phyloP scores from a whole-genome alignment of 345 rosid genomes.

The Erodium maritimum region DNA sequence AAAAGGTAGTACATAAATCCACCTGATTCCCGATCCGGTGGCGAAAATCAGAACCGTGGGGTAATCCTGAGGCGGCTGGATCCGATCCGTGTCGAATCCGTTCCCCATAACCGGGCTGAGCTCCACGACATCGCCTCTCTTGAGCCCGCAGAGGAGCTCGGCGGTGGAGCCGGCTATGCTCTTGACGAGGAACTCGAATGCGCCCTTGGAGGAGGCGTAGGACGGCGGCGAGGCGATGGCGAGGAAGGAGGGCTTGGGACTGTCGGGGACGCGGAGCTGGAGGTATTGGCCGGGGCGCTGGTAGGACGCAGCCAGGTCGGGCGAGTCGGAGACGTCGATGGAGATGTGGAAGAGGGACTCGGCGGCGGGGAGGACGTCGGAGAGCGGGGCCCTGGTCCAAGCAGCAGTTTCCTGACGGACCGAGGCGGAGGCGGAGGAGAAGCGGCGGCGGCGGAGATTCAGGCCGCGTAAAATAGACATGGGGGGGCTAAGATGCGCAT shows the following conservation, averaged over 20 bases:
- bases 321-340: slow-evolving; percentile 60
- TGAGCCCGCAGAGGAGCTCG: slow-evolving; percentile 68
- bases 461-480: too few relatives aligned
- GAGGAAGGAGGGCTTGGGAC: slow-evolving; percentile 56
- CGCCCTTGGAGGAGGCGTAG: slow-evolving; percentile 37
- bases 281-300: slow-evolving; percentile 75
- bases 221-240: slow-evolving; percentile 88
- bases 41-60: slow-evolving; percentile 78
- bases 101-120: slow-evolving; percentile 64
- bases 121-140: slow-evolving; percentile 79
- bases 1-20: too few relatives aligned
- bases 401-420: too few relatives aligned
- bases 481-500: slow-evolving; percentile 34
- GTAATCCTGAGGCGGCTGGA: slow-evolving; percentile 56
- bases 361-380: slow-evolving; percentile 25
- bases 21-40: slow-evolving; percentile 96
- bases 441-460: too few relatives aligned
- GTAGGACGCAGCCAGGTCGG: slow-evolving; percentile 60
- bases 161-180: slow-evolving; percentile 81
- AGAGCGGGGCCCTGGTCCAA: too few relatives aligned
- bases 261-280: slow-evolving; percentile 65
- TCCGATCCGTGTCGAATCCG: slow-evolving; percentile 53
- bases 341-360: slow-evolving; percentile 76
- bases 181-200: slow-evolving; percentile 81
- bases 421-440: too few relatives aligned